Percentiles rank a stretch among this genome's conserved stretches.
phyloP scores from a whole-genome alignment of 768 basidiomycete species.

The Russula abietina region DNA sequence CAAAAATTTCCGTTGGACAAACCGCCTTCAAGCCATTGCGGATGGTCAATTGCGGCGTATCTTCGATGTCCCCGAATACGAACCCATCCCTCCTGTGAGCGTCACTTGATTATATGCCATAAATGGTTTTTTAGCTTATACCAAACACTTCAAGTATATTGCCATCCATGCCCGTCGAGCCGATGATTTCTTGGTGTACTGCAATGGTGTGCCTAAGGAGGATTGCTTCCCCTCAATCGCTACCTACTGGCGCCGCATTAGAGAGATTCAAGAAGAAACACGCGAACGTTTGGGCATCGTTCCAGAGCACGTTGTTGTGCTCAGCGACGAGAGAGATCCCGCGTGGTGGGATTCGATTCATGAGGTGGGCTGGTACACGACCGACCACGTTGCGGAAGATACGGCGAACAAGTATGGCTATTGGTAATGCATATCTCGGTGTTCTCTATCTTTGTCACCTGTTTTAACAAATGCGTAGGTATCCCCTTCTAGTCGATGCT shows the following conservation, averaged over 20 bases:
- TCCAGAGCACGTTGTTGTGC: constrained; percentile 36
- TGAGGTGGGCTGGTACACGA: constrained; percentile 34
- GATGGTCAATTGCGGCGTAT: constrained; percentile 30
- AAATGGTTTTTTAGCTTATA: not conserved
- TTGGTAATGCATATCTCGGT: constrained; percentile 29
- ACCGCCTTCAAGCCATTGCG: constrained; percentile 30
- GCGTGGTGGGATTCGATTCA: constrained; percentile 37
- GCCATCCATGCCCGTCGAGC: constrained; percentile 20
- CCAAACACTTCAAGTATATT: constrained; percentile 10
- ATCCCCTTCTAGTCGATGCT: constrained; percentile 68
- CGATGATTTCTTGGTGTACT: constrained; percentile 29
- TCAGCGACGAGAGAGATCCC: constrained; percentile 39
- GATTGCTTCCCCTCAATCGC: constrained; percentile 39
- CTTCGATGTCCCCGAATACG: constrained; percentile 28
- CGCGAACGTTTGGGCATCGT: constrained; percentile 29
- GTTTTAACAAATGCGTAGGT: constrained; percentile 39
- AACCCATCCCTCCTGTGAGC: constrained; percentile 33
- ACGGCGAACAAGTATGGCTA: constrained; percentile 34
- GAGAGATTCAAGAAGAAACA: constrained; percentile 37
- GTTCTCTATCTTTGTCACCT: not conserved
- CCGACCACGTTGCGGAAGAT: constrained; percentile 32
- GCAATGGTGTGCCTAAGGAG: constrained; percentile 27
- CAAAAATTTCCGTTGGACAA: constrained; percentile 33
- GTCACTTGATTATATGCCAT: not conserved
- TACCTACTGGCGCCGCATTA: constrained; percentile 25